phyloP scores from a whole-genome alignment of 2,329 filamentous ascomycete species.

The Pezicula carpinea region DNA sequence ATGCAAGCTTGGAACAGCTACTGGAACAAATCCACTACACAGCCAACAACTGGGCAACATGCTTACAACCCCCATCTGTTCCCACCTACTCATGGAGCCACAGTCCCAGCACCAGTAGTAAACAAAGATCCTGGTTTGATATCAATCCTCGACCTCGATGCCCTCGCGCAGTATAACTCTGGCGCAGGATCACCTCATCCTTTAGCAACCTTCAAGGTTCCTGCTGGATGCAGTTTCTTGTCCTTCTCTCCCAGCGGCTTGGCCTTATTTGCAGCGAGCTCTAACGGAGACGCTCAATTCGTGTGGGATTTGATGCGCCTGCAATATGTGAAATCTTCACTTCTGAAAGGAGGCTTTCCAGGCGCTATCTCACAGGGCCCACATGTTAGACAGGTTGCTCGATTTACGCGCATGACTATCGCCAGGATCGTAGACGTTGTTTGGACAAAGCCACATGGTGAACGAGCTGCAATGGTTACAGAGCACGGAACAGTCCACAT shows the following conservation, averaged over 20 bases:
- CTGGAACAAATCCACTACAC: conserved; percentile 57
- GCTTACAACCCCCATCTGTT: conserved; percentile 39
- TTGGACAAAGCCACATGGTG: conserved; percentile 78
- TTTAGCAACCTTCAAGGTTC: conserved; percentile 64
- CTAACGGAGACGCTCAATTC: conserved; percentile 77
- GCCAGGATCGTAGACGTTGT: conserved; percentile 85
- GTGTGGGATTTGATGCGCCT: conserved; percentile 74
- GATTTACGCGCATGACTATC: conserved; percentile 87
- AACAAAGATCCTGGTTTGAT: conserved; percentile 68
- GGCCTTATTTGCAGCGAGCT: conserved; percentile 72
- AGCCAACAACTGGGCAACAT: conserved; percentile 38
- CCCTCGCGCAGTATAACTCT: conserved; percentile 45
- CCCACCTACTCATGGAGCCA: conserved; percentile 68
- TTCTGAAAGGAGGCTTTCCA: conserved; percentile 49
- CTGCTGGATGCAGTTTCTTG: conserved; percentile 74
- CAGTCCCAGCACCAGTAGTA: conserved; percentile 42
- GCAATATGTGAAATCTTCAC: conserved; percentile 58
- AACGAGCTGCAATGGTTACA: conserved; percentile 83
- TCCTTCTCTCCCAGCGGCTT: conserved; percentile 73
- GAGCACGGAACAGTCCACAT: conserved; percentile 94
- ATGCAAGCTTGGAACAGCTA: conserved; percentile 76
- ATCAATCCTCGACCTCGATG: conserved; percentile 68
- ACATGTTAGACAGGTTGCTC: conserved; percentile 75
- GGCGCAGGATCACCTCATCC: conserved; percentile 48
- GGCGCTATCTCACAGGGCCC: conserved; percentile 35